Percentiles rank a stretch among this genome's conserved stretches.
Evolutionary conservation across 306 rosid genomes (phyloP).

Genomic region (Notholithocarpus densiflorus): DNA sequence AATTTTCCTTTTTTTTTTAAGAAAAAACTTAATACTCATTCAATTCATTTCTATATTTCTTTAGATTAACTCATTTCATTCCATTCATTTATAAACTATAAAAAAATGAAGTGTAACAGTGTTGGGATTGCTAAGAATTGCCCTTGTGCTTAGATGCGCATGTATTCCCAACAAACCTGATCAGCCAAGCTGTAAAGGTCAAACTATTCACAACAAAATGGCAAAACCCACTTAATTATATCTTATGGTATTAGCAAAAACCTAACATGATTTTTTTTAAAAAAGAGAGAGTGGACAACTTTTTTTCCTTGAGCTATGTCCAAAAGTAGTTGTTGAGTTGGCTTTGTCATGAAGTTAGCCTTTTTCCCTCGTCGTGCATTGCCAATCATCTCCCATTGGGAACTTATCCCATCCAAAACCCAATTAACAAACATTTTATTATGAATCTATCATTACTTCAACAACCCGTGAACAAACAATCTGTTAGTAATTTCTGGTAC

Average conservation of each 20-base stretch:
- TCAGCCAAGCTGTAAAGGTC: slow-evolving; percentile 47
- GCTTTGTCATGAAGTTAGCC: slow-evolving; percentile 54
- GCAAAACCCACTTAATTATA: slow-evolving; percentile 23
- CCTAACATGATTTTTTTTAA: slow-evolving; percentile 11
- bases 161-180: slow-evolving; percentile 4
- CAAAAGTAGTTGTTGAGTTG: slow-evolving; percentile 52
- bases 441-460: slow-evolving; percentile 18
- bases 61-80: too few relatives aligned
- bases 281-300: slow-evolving; percentile 22
- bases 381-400: slow-evolving; percentile 11
- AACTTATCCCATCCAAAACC: slow-evolving; percentile 23
- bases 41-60: too few relatives aligned
- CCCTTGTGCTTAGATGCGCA: background rate
- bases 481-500: slow-evolving; percentile 21
- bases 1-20: too few relatives aligned
- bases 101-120: too few relatives aligned
- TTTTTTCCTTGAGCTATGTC: slow-evolving; percentile 20
- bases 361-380: slow-evolving; percentile 6
- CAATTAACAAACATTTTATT: slow-evolving; percentile 27
- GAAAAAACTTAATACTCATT: too few relatives aligned
- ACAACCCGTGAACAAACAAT: slow-evolving; percentile 55
- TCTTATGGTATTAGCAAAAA: slow-evolving; percentile 5
- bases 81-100: too few relatives aligned
- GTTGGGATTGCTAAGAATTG: background rate
- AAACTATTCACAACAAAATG: background rate